Base-by-base conservation (phyloP, 192 early-diverging fungal species). In the Backusella morwellensis region DNA sequence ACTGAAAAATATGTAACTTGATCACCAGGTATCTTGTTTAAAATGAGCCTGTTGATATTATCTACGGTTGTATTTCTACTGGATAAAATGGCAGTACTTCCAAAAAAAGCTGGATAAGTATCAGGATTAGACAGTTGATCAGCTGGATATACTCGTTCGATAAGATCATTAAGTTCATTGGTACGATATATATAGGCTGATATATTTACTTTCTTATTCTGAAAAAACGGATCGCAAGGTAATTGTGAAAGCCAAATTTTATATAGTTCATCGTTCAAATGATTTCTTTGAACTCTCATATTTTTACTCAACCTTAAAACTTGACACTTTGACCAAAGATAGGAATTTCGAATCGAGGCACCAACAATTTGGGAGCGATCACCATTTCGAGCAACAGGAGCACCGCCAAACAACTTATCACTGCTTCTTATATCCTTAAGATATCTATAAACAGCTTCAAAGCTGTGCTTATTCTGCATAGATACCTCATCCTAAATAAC, bases 401-500 rank as follows among this genome's bases (percentile, higher is more conserved):
- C 32, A 54, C 50, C 47, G 34, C 71, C 32, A 54, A 72, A 72
- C 1, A 72, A 3, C 32, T 50, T 72, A 26, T 34, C 70, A 47
- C 19, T 15, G n/a, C 50, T 54, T 54, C 3, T 17, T 11, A 47
- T 34, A 52, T 72, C 71, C 2, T 36, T 17, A 8, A 54, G 34
- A 5, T 19, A 0, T 36, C 47, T 0, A 35, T 72, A 34, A 29
- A 36, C 50, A 0, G 71, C 47, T 54, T 72, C 71, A 54, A 56
- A 72, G 1, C 17, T 56, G 35, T 35, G 4, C 23, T 34, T 23
- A 23, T 72, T 23, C 35, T 54, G 42, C 50, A 72, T 72, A 0
- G 32, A 50, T 35, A 72, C 50, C 26, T 72, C 47, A 35, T 72
- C 71, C 47, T 50, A 54, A 9, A 72, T 72, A 17, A 72, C 54